These are phyloP conservation scores for Colletotrichum sp. DNA, from an alignment of 2,329 filamentous ascomycete genomes.

Conservation along the genomic window DNA sequence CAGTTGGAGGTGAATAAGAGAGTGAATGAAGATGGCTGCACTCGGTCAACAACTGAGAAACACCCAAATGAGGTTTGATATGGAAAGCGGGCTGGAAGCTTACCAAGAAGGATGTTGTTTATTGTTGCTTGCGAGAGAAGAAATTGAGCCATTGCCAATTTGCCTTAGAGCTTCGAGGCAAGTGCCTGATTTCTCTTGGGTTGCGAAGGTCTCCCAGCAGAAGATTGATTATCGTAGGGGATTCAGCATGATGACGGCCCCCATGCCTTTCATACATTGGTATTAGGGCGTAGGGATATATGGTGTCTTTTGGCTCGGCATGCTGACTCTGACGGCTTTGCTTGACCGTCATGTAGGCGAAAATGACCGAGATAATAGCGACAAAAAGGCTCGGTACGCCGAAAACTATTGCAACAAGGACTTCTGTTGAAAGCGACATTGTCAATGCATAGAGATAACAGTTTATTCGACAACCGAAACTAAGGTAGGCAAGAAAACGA, in stretches of 20 bases:
- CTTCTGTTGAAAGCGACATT: background rate
- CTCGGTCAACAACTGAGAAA: too few species aligned
- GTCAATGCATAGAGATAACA: too few species aligned
- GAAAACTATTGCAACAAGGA: background rate
- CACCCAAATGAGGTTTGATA: too few species aligned
- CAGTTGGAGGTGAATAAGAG: too few species aligned
- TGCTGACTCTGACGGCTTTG: background rate
- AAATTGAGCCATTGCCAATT: background rate
- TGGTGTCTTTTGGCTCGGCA: accelerated
- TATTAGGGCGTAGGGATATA: background rate
- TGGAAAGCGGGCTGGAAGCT: too few species aligned
- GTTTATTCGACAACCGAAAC: too few species aligned
- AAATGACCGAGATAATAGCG: background rate
- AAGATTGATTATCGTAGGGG: background rate
- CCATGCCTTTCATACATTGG: background rate
- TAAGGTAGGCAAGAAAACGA: too few species aligned
- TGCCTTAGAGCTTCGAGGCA: background rate
- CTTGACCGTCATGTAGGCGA: background rate
- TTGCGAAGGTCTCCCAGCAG: accelerated
- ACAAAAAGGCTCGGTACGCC: background rate
- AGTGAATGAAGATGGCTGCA: too few species aligned
- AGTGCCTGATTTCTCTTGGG: background rate
- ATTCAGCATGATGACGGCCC: background rate
- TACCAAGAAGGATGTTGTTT: background rate
- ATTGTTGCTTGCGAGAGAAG: accelerated